These are phyloP conservation scores for Acacia confusa DNA, from an alignment of 306 rosid genomes.

Conservation along the genomic window DNA sequence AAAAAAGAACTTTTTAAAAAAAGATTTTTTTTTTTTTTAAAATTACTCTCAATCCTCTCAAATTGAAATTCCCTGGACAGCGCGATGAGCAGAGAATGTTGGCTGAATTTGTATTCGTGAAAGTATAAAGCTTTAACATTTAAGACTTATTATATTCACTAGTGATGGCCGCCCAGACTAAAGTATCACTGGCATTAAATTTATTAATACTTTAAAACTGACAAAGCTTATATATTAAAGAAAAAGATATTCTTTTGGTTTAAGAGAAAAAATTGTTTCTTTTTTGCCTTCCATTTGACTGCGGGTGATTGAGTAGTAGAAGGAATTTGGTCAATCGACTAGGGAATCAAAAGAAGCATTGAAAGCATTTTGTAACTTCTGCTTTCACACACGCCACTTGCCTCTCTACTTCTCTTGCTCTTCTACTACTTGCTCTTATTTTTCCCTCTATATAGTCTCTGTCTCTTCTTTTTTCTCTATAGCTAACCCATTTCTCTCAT, in stretches of 20 bases:
- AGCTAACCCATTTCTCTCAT: slow-evolving; percentile 20
- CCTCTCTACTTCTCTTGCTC: slow-evolving; percentile 40
- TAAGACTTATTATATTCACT: background rate
- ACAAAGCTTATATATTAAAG: background rate
- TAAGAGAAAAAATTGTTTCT: background rate
- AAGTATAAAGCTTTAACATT: background rate
- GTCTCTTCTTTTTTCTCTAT: slow-evolving; percentile 32
- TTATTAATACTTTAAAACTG: background rate
- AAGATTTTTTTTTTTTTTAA: background rate
- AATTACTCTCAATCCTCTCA: background rate
- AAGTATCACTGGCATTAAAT: background rate
- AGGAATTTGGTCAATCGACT: slow-evolving; percentile 36
- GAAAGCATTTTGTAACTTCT: slow-evolving; percentile 54
- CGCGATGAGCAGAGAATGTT: background rate
- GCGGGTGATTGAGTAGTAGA: background rate
- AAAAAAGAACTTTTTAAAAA: background rate
- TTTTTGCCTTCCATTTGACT: background rate
- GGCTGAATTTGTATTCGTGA: background rate
- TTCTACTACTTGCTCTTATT: slow-evolving; percentile 30
- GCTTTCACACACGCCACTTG: slow-evolving; percentile 47
- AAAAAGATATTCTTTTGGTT: background rate
- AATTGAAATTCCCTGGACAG: background rate
- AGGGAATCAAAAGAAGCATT: slow-evolving; percentile 42
- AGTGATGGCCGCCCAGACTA: too few relatives aligned
- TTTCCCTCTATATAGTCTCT: slow-evolving; percentile 40